These are phyloP conservation scores for Camellia oleifera DNA, from an alignment of 179 eudicot species.

Conservation along the genomic window DNA sequence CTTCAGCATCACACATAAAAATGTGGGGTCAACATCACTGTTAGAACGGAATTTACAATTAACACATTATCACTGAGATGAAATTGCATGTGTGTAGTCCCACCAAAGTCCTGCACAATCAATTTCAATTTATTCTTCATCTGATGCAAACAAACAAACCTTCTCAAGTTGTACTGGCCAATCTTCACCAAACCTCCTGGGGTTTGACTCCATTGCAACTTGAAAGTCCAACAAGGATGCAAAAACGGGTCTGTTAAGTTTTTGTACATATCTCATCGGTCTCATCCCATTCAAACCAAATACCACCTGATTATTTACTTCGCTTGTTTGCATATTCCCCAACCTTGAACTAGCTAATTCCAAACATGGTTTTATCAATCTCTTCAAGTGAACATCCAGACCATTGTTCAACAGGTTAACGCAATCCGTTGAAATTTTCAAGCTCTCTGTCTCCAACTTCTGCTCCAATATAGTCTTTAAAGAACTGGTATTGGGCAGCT, in stretches of 20 bases:
- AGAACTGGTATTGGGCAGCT: slow-evolving; percentile 47
- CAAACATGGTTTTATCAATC: slow-evolving; percentile 53
- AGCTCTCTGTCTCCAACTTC: slow-evolving; percentile 49
- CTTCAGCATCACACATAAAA: slow-evolving; percentile 9
- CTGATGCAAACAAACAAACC: slow-evolving; percentile 36
- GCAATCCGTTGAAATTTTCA: slow-evolving; percentile 46
- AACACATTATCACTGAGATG: slow-evolving; percentile 17
- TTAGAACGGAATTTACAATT: slow-evolving; percentile 16
- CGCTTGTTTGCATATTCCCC: slow-evolving; percentile 23
- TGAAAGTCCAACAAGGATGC: slow-evolving; percentile 56
- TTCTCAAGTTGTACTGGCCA: slow-evolving; percentile 72
- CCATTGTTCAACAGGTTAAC: slow-evolving; percentile 60
- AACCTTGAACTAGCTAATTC: slow-evolving; percentile 43
- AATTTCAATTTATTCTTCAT: slow-evolving; percentile 13
- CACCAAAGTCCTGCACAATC: too few species aligned
- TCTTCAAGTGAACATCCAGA: slow-evolving; percentile 54
- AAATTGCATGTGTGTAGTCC: neutral
- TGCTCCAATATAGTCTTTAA: slow-evolving; percentile 48
- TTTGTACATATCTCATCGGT: slow-evolving; percentile 29
- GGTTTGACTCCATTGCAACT: slow-evolving; percentile 62
- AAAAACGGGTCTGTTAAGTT: slow-evolving; percentile 18
- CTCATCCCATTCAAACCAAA: slow-evolving; percentile 30
- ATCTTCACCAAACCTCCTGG: slow-evolving; percentile 57
- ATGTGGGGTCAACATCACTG: slow-evolving; percentile 20
- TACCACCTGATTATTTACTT: slow-evolving; percentile 13